Evolutionary conservation across 306 rosid species (phyloP), one percentile per base, ranked within the genome.

Genomic region (Abrus pulchellus): DNA sequence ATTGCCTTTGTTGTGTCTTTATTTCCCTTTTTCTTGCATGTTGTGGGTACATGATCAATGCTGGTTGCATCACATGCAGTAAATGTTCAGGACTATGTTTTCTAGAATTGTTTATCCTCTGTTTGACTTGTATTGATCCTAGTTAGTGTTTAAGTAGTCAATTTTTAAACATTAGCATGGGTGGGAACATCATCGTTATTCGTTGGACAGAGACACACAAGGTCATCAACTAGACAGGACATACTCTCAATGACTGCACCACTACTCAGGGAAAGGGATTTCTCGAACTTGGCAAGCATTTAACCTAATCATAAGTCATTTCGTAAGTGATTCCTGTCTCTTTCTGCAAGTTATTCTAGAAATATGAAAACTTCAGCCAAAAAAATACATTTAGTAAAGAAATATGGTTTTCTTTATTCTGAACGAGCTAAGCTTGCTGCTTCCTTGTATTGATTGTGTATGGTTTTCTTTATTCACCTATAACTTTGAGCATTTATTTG

Each of bases 391-490:
- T 27, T 29, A 40, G n/a, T 5, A 50, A 69, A 78, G 49, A 55
- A 59, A 14, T 69, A 49, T 68, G 53, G 61, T 33, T 57, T 68
- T 68, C 20, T 68, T 49, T 41, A 30, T 60, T 32, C 68, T 14
- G 3, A 50, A 61, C 41, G 57, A 56, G 53, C 44, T 70, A 41
- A 63, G 49, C 36, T 83, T 64, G 80, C 75, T 48, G 41, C 79
- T 80, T 33, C 63, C 65, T 14, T 54, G 72, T 72, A 43, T 47
- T 29, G 28, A 11, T 30, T 53, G 76, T 73, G 41, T 33, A n/a
- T 54, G 33, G 64, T 68, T 74, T 69, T 20, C 80, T 61, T 72
- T 44, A 74, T 60, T 78, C 74, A 38, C 77, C 53, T 68, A 55
- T 36, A 13, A 57, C 63, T 43, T 20, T 41, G 53, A 80, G 47